A percentile compares a stretch with the other conserved stretches of the same genome.
Evolutionary conservation across 164 flowering plant genomes (phyloP).

Genomic region (Vitis rupestris): DNA sequence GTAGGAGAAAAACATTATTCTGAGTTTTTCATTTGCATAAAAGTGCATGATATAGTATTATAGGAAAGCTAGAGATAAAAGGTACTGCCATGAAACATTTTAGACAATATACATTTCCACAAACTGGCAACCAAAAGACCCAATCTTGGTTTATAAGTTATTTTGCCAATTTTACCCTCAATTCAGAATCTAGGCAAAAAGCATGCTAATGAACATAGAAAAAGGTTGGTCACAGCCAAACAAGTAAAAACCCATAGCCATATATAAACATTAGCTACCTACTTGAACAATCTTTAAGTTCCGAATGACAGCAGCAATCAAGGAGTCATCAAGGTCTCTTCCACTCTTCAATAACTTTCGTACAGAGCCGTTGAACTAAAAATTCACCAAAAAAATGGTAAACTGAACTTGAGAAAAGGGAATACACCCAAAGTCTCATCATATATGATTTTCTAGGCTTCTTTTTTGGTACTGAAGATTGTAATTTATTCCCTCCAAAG

Average conservation of each 20-base stretch:
- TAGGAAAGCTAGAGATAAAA: too few species aligned
- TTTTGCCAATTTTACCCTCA: neutral
- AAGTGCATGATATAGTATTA: too few species aligned
- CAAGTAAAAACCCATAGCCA: neutral
- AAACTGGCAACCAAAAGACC: too few species aligned
- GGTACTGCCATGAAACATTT: too few species aligned
- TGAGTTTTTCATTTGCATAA: neutral
- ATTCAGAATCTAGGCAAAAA: too few species aligned
- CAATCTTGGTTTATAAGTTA: too few species aligned
- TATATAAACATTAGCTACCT: constrained; percentile 20
- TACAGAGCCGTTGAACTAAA: constrained; percentile 63
- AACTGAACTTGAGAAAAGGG: neutral
- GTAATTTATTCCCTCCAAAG: neutral
- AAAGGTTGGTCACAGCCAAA: neutral
- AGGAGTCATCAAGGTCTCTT: constrained; percentile 62
- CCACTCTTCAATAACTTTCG: constrained; percentile 62
- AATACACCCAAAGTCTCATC: neutral
- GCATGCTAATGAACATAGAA: too few species aligned
- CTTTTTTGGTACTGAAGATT: neutral
- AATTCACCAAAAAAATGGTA: constrained; percentile 1
- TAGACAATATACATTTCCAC: too few species aligned
- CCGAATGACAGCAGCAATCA: constrained; percentile 69
- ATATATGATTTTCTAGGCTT: neutral
- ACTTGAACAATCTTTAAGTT: constrained; percentile 81
- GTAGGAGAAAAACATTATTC: constrained; percentile 22